These are phyloP conservation scores for Incumbomyces delicatus DNA, from an alignment of 2,329 filamentous ascomycete genomes.

Conservation along the genomic window DNA sequence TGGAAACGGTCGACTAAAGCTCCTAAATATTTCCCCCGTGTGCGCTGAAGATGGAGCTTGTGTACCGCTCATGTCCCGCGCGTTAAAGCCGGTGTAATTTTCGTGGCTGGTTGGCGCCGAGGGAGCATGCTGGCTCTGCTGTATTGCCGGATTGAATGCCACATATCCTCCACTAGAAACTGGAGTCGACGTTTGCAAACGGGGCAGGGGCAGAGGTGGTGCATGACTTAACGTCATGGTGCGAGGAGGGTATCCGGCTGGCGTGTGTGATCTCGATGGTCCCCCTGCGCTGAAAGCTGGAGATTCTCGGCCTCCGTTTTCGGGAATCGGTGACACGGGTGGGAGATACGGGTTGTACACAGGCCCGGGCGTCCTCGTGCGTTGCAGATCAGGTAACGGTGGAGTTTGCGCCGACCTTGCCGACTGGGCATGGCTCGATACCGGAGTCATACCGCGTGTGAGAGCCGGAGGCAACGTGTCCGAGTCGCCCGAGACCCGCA, in stretches of 20 bases:
- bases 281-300: slow-evolving; percentile 11
- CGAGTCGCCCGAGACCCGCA: slow-evolving; percentile 12
- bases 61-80: not conserved
- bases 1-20: slow-evolving; percentile 1
- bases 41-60: not conserved
- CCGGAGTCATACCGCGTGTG: slow-evolving; percentile 6
- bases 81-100: not conserved
- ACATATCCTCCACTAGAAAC: not conserved
- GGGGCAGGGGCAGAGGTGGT: slow-evolving; percentile 11
- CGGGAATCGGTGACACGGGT: slow-evolving; percentile 14
- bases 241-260: slow-evolving; percentile 14
- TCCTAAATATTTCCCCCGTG: not conserved
- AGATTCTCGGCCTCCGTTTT: slow-evolving; percentile 15
- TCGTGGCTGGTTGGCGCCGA: not conserved
- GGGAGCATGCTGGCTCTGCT: not conserved
- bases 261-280: slow-evolving; percentile 14
- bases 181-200: slow-evolving; percentile 9
- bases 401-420: not conserved
- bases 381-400: slow-evolving; percentile 1
- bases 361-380: slow-evolving; percentile 4
- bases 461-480: slow-evolving; percentile 11
- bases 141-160: slow-evolving; percentile 1
- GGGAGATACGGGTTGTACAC: slow-evolving; percentile 5
- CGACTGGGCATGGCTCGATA: not conserved
- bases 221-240: slow-evolving; percentile 15